phyloP scores from a whole-genome alignment of 2,329 filamentous ascomycete species.

The Ophiostoma triangulosporum region DNA sequence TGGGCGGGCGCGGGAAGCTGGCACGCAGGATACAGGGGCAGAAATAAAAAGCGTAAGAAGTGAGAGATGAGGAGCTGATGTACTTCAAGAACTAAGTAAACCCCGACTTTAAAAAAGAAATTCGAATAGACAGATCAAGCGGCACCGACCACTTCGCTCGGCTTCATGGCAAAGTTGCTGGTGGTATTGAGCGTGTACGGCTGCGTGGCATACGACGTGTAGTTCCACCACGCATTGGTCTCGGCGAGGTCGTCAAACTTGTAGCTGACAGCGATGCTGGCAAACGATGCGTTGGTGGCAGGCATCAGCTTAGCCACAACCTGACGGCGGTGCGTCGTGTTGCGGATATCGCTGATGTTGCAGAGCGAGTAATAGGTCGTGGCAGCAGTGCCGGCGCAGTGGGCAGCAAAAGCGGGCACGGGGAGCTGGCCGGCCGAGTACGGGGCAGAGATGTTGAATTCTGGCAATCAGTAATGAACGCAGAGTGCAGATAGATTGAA shows the following conservation, averaged over 20 bases:
- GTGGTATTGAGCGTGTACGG: constrained; percentile 1
- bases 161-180: background rate
- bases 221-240: constrained; percentile 9
- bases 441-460: constrained; percentile 20
- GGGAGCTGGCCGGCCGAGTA: constrained; percentile 16
- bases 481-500: background rate
- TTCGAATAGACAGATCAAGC: background rate
- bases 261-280: constrained; percentile 21
- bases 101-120: too few relatives aligned
- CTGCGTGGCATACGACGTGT: constrained; percentile 7
- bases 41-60: background rate
- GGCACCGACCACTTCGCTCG: background rate
- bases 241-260: constrained; percentile 18
- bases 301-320: constrained; percentile 21
- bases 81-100: too few relatives aligned
- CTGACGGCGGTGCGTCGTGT: constrained; percentile 13
- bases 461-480: background rate
- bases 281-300: constrained; percentile 13
- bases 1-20: too few relatives aligned
- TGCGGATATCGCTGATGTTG: constrained; percentile 14
- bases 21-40: too few relatives aligned
- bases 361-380: constrained; percentile 19
- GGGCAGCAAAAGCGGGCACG: constrained; percentile 20
- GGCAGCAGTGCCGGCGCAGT: constrained; percentile 18
- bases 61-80: too few relatives aligned